Evolutionary conservation across 2,329 filamentous ascomycete genomes (phyloP).

Genomic region (Bipolaris oryzae): DNA sequence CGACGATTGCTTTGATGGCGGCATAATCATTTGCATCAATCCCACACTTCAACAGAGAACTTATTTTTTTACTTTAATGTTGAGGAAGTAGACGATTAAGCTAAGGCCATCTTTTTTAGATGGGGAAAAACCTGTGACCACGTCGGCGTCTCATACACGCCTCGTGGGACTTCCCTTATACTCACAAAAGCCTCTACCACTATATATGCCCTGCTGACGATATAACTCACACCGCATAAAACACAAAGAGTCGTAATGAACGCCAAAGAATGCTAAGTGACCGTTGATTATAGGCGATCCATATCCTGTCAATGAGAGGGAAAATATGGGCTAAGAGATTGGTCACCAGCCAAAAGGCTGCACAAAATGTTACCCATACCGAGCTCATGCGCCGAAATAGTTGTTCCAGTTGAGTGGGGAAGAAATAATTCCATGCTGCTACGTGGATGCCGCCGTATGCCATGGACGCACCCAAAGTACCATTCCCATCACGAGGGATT

Average conservation of each 20-base stretch:
- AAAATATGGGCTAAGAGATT: slow-evolving; percentile 21
- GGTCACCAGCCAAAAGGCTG: slow-evolving; percentile 23
- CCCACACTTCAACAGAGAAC: no score
- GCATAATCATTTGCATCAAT: no score
- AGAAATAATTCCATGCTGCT: slow-evolving; percentile 28
- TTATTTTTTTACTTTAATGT: no score
- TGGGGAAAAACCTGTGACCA: slow-evolving; percentile 30
- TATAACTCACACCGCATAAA: not conserved
- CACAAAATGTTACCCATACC: slow-evolving; percentile 26
- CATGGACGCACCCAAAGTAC: slow-evolving; percentile 25
- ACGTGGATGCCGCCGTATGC: slow-evolving; percentile 31
- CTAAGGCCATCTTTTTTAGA: not conserved
- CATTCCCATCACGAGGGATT: slow-evolving; percentile 20
- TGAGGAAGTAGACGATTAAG: no score
- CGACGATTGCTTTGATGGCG: no score
- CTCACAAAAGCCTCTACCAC: slow-evolving; percentile 28
- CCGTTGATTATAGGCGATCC: slow-evolving; percentile 18
- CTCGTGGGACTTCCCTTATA: slow-evolving; percentile 19
- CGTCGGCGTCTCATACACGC: slow-evolving; percentile 20
- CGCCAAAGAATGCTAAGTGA: not conserved
- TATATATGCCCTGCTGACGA: slow-evolving; percentile 24
- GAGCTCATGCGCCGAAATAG: slow-evolving; percentile 26
- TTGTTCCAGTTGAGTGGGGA: slow-evolving; percentile 23
- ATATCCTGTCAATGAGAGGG: slow-evolving; percentile 16
- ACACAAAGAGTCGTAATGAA: not conserved